Base-by-base conservation (phyloP, 305 asterid species). In the Euphrasia arctica region DNA sequence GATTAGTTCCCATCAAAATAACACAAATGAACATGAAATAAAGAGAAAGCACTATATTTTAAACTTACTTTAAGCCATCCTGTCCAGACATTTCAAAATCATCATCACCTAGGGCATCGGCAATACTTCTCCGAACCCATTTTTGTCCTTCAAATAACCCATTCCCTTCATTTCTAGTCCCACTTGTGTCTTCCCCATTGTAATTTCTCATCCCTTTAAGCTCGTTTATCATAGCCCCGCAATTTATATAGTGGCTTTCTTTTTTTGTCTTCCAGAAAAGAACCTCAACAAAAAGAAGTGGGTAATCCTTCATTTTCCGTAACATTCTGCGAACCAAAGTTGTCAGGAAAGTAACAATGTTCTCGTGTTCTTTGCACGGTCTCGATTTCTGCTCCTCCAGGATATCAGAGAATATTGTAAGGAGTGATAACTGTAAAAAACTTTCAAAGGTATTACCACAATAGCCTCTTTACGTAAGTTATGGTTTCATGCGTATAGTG, bases 91-190 rank as follows among this genome's bases (percentile, higher is more conserved):
- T 60, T 42, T 29, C 82, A 73, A 83, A 72, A 80, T 86, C 96
- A 69, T 93, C 99, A 64, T 93, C 99, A 42, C 99, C 99, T 31
- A 93, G 84, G 56, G 97, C 97, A 79, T 93, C 97, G 22, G 96
- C 97, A 68, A 93, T 72, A 79, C 86, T 93, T 82, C 95, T 81
- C 63, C 77, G 84, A 42, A 68, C 78, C 89, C 91, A 82, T 72
- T 70, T 79, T 62, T 76, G 75, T 49, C 79, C 87, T 56, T 78
- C 84, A 62, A 77, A 77, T 28, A 72, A 67, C 73, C 78, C 79
- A 72, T 68, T 70, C 64, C 76, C 92, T 68, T 81, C 90, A 72
- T 61, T 72, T 62, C 50, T 39, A 9, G 70, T 36, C 76, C 58
- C 72, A 58, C 72, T 78, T 58, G 71, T 60, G 58, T 75, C 75